Evolutionary conservation across 768 basidiomycete species (phyloP), one percentile per base, ranked within the genome.

Genomic region (Mycena vulgaris): DNA sequence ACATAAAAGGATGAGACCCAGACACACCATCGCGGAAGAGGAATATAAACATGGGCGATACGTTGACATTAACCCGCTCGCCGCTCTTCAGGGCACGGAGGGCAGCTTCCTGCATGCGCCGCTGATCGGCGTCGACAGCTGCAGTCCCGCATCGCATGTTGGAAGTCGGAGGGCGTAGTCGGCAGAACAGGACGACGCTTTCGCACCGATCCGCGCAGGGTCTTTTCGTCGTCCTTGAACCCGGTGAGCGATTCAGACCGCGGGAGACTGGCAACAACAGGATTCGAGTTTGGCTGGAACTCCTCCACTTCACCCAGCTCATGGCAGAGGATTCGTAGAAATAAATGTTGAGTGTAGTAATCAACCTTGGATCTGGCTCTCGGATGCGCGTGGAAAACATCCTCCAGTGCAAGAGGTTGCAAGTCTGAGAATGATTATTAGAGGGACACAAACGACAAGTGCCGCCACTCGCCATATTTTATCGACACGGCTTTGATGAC

Each of bases 331-430:
- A 93, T 80, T 16, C 89, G 88, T 42, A 93, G 80, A 80, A 94
- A 94, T 23, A 95, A 84, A 75, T 94, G 93, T 65, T 87, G 85
- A 13, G 78, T 70, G 79, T 91, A 94, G 75, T 93, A 94, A 76
- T 93, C 92, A 5, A 86, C 87, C 78, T 93, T 91, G 5, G 91
- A 92, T 60, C 90, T 86, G 37, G 83, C 85, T 39, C 86, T 83
- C 11, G 82, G 78, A 28, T 86, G 83, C 27, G 85, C 81, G 68
- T 90, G 88, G 55, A 93, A 87, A 10, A 93, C 78, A 72, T 93
- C 93, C 71, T 93, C 93, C 31, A 94, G 79, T 5, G 92, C 88
- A 51, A 93, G 87, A 0, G 92, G 92, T 74, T 93, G 92, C 48
- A 93, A 77, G 69, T 89, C 91, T 92, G 61, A 10, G 23, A 28